Percentiles rank a stretch among this genome's conserved stretches.
Conservation (phyloP, 495 filamentous ascomycete genomes). For the Podospora anserina region DNA sequence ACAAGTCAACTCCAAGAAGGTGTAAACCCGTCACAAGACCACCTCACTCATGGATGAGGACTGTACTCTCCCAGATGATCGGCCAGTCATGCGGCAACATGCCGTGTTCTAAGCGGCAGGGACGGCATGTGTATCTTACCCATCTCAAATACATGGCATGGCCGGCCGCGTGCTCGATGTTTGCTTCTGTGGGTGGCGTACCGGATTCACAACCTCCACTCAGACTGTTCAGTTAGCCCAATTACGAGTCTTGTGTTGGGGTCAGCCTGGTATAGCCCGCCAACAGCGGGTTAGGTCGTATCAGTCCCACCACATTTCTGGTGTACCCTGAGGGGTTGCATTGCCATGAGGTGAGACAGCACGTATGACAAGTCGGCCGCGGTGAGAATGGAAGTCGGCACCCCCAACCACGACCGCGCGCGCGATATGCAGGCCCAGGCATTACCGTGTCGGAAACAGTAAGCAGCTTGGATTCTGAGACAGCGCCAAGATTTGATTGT, state of each 20-base stretch:
- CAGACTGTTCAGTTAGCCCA: background rate
- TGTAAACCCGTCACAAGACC: background rate
- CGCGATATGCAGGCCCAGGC: background rate
- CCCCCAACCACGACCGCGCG: background rate
- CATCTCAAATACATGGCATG: background rate
- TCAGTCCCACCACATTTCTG: background rate
- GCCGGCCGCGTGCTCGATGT: background rate
- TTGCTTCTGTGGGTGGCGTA: background rate
- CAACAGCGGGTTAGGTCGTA: background rate
- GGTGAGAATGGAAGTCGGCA: background rate
- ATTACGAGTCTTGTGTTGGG: background rate
- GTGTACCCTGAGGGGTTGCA: background rate
- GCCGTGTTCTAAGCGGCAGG: conserved; percentile 6
- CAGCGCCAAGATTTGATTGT: background rate
- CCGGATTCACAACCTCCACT: background rate
- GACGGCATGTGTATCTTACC: background rate
- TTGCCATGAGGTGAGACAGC: background rate
- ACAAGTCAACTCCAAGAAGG: background rate
- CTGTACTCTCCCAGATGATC: background rate
- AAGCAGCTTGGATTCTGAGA: background rate
- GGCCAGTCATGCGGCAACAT: conserved; percentile 8
- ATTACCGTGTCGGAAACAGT: no score
- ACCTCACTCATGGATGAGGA: background rate
- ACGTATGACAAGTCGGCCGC: background rate
- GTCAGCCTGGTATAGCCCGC: background rate